phyloP scores from a whole-genome alignment of 2,329 filamentous ascomycete species.

The Pseudogymnoascus sp. region DNA sequence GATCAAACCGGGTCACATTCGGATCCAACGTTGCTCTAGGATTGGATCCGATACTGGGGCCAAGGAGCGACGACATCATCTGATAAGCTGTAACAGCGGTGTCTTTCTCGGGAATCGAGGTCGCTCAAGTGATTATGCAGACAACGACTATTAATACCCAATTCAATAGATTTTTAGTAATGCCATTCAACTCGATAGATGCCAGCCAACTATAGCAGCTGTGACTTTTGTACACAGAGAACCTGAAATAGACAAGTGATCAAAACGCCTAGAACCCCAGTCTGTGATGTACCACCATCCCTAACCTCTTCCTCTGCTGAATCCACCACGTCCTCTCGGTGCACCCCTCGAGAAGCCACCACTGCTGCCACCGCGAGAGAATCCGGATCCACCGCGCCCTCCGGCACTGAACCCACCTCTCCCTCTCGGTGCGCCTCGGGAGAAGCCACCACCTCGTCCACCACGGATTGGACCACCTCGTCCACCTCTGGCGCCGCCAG shows the following conservation, averaged over 20 bases:
- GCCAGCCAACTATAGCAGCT: slow-evolving; percentile 10
- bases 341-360: slow-evolving; percentile 20
- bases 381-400: slow-evolving; percentile 35
- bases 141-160: slow-evolving; percentile 8
- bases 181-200: slow-evolving; percentile 6
- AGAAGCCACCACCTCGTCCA: slow-evolving; percentile 31
- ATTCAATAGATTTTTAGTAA: slow-evolving; percentile 8
- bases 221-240: slow-evolving; percentile 11
- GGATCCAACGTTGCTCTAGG: background rate
- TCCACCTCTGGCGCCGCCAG: slow-evolving; percentile 51
- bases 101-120: background rate
- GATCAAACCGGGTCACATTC: background rate
- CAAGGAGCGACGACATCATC: background rate
- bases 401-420: slow-evolving; percentile 41
- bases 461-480: slow-evolving; percentile 38
- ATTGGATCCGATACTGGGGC: background rate
- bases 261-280: slow-evolving; percentile 9
- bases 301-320: slow-evolving; percentile 26
- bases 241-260: slow-evolving; percentile 11
- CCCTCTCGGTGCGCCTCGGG: slow-evolving; percentile 45
- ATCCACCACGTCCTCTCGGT: slow-evolving; percentile 21
- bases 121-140: background rate
- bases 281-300: background rate
- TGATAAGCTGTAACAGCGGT: background rate
- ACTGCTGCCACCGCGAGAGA: slow-evolving; percentile 35